Evolutionary conservation across 2,329 filamentous ascomycete genomes (phyloP).

Genomic region (Shiraia sp.): DNA sequence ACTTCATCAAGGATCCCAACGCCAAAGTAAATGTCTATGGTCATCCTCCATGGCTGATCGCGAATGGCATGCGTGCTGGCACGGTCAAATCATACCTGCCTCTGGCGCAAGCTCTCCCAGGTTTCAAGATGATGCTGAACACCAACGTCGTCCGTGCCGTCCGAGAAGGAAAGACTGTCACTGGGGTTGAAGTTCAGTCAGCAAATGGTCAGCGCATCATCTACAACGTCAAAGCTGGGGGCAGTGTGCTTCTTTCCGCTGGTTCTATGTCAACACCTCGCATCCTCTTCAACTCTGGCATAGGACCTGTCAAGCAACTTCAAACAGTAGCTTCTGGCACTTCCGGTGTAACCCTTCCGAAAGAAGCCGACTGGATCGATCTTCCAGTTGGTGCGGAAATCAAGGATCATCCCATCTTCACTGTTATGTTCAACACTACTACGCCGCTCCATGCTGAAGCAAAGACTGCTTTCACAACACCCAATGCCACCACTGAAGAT

Average conservation of each 20-base stretch:
- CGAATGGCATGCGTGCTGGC: slow-evolving; percentile 67
- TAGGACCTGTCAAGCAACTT: slow-evolving; percentile 61
- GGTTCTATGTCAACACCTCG: slow-evolving; percentile 71
- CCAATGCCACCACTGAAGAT: slow-evolving; percentile 34
- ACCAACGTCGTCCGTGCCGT: slow-evolving; percentile 68
- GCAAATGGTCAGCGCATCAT: slow-evolving; percentile 45
- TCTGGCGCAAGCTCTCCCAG: slow-evolving; percentile 59
- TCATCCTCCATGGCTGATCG: slow-evolving; percentile 68
- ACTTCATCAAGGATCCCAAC: slow-evolving; percentile 62
- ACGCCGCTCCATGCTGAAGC: slow-evolving; percentile 21
- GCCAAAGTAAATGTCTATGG: slow-evolving; percentile 64
- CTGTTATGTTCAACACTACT: slow-evolving; percentile 37
- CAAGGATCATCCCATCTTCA: slow-evolving; percentile 46
- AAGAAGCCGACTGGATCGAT: slow-evolving; percentile 52
- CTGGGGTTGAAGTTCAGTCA: slow-evolving; percentile 64
- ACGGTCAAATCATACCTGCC: slow-evolving; percentile 73
- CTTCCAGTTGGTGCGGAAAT: slow-evolving; percentile 53
- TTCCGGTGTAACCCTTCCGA: slow-evolving; percentile 48
- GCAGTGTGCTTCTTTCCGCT: slow-evolving; percentile 68
- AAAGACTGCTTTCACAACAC: slow-evolving; percentile 27
- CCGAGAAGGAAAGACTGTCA: slow-evolving; percentile 63
- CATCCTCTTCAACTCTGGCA: slow-evolving; percentile 69
- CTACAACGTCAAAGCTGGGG: slow-evolving; percentile 61
- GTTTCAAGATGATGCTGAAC: slow-evolving; percentile 69
- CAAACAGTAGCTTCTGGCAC: slow-evolving; percentile 48